A percentile compares a stretch with the other conserved stretches of the same genome.
These are phyloP conservation scores for Tritrichomonas musculus DNA, from an alignment of 208 protist species.

Conservation along the genomic window DNA sequence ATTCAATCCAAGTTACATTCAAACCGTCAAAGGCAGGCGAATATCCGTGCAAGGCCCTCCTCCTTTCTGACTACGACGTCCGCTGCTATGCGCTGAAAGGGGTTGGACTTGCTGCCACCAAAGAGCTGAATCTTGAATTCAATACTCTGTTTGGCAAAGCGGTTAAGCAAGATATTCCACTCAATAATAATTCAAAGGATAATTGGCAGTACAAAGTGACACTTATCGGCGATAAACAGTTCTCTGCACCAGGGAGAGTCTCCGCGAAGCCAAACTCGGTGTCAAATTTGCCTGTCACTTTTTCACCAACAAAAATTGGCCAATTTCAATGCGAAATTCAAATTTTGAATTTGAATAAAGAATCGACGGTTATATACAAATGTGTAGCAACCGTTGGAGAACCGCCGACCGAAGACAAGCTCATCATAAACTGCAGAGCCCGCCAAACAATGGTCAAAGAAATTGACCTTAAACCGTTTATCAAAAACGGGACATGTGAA, in stretches of 20 bases:
- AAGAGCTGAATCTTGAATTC: background rate
- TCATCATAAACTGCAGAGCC: background rate
- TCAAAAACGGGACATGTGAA: background rate
- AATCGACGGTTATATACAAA: conserved; percentile 25
- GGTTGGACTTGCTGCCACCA: background rate
- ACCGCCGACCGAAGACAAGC: background rate
- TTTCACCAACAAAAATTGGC: background rate
- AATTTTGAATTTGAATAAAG: background rate
- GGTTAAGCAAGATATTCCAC: background rate
- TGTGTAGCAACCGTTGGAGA: background rate
- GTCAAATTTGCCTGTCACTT: background rate
- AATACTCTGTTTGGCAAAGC: background rate
- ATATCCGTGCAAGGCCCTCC: background rate
- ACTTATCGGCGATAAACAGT: background rate
- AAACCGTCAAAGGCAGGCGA: background rate
- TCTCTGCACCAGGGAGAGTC: background rate
- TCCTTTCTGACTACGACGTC: background rate
- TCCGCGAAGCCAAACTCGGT: background rate
- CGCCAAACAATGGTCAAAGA: background rate
- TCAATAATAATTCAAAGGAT: background rate
- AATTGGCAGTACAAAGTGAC: background rate
- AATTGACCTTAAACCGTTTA: background rate
- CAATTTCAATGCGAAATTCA: background rate
- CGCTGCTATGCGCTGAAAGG: background rate
- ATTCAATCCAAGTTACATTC: background rate